Evolutionary conservation across 345 rosid species (phyloP).

Genomic region (Limnanthes douglasii): DNA sequence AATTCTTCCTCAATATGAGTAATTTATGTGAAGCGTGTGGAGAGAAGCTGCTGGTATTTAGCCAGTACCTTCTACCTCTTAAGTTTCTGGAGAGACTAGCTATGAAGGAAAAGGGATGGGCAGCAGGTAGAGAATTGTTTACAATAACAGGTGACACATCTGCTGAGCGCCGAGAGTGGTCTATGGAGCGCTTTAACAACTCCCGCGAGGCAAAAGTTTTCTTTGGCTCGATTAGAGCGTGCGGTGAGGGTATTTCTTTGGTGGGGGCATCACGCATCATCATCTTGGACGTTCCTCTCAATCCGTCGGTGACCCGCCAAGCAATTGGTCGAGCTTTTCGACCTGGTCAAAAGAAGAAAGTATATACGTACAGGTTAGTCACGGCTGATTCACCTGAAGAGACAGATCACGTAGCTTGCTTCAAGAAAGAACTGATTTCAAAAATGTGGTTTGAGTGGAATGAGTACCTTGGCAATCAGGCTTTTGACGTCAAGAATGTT

Average conservation of each 20-base stretch:
- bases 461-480: constrained; percentile 43
- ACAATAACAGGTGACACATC: constrained; percentile 62
- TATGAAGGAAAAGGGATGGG: constrained; percentile 48
- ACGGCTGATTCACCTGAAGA: constrained; percentile 82
- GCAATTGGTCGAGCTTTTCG: constrained; percentile 89
- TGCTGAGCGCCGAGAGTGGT: constrained; percentile 53
- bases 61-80: constrained; percentile 74
- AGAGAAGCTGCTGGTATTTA: constrained; percentile 76
- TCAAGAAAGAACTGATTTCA: constrained; percentile 72
- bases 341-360: constrained; percentile 81
- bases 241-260: constrained; percentile 93
- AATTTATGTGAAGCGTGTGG: constrained; percentile 51
- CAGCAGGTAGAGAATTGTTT: constrained; percentile 45
- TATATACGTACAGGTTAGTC: constrained; percentile 57
- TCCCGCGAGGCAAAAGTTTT: constrained; percentile 69
- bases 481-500: constrained; percentile 46
- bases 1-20: constrained; percentile 62
- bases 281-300: constrained; percentile 74
- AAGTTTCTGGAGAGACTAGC: constrained; percentile 65
- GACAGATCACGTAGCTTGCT: constrained; percentile 64
- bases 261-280: constrained; percentile 91
- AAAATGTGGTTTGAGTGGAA: constrained; percentile 99
- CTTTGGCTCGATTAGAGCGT: constrained; percentile 92
- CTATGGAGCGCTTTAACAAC: constrained; percentile 78
- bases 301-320: constrained; percentile 97